Evolutionary conservation across 495 filamentous ascomycete species (phyloP).

Genomic region (Hyphodiscus hymeniophilus): DNA sequence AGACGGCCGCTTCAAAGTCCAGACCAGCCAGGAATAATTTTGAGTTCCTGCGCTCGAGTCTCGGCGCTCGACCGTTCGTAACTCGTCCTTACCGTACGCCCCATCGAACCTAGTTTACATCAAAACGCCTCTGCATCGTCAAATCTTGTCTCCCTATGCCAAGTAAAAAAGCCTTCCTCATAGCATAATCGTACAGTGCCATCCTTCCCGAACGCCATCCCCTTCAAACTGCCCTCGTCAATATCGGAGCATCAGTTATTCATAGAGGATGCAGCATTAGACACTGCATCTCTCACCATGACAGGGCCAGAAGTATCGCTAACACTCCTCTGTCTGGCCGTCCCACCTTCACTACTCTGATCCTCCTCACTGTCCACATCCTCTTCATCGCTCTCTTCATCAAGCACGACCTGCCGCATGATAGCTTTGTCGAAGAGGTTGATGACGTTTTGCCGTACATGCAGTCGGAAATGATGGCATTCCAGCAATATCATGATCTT

Average conservation of each 20-base stretch:
- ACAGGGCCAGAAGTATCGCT: conserved; percentile 20
- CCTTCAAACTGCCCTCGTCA: conserved; percentile 9
- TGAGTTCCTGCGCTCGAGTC: too few species aligned
- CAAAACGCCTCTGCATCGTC: neutral
- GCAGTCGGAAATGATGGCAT: conserved; percentile 79
- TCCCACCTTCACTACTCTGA: conserved; percentile 24
- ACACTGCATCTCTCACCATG: too few species aligned
- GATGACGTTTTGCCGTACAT: conserved; percentile 76
- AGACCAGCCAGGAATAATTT: too few species aligned
- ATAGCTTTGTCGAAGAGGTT: conserved; percentile 91
- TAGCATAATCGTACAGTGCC: conserved; percentile 14
- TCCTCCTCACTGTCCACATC: conserved; percentile 20
- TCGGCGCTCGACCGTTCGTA: too few species aligned
- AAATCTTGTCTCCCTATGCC: conserved; percentile 3
- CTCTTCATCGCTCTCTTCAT: conserved; percentile 33
- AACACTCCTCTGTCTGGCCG: conserved; percentile 43
- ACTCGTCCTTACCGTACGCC: neutral
- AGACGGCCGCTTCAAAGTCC: too few species aligned
- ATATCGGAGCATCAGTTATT: too few species aligned
- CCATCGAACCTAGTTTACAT: neutral
- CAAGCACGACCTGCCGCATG: conserved; percentile 67
- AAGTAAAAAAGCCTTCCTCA: conserved; percentile 10
- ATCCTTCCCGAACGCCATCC: conserved; percentile 1
- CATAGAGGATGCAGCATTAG: neutral
- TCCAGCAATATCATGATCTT: conserved; percentile 82